Percentiles rank a stretch among this genome's conserved stretches.
These are phyloP conservation scores for Fusarium virguliforme DNA, from an alignment of 2,329 filamentous ascomycete species.

Conservation along the genomic window DNA sequence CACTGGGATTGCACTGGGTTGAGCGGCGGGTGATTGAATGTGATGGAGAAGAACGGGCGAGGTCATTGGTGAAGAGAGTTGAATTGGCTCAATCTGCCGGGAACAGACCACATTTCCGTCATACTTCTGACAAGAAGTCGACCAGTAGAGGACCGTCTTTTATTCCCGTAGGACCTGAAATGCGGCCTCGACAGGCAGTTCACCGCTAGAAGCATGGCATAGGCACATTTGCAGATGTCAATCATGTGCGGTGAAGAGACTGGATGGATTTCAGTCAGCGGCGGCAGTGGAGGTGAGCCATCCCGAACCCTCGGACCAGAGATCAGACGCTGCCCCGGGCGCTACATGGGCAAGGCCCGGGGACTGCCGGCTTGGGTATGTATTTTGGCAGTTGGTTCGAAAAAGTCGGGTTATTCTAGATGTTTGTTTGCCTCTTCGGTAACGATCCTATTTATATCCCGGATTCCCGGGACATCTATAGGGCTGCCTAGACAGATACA, in stretches of 20 bases:
- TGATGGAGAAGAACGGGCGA: neutral
- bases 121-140: neutral
- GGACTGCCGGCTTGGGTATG: constrained; percentile 2
- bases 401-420: neutral
- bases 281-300: neutral
- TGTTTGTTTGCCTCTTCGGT: neutral
- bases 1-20: neutral
- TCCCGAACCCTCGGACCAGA: constrained; percentile 18
- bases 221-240: constrained; percentile 12
- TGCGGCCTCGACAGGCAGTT: constrained; percentile 1
- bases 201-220: constrained; percentile 9
- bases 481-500: neutral
- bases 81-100: neutral
- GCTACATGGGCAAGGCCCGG: constrained; percentile 3
- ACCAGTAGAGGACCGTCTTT: neutral
- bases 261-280: neutral
- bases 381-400: constrained; percentile 3
- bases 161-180: neutral
- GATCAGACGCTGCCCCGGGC: neutral
- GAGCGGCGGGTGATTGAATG: constrained; percentile 3
- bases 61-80: constrained; percentile 6
- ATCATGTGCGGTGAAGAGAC: neutral
- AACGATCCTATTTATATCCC: neutral
- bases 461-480: neutral
- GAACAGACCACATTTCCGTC: constrained; percentile 13